Base-by-base conservation (phyloP, 2,329 filamentous ascomycete species). In the Pyrenophora tritici-repentis region DNA sequence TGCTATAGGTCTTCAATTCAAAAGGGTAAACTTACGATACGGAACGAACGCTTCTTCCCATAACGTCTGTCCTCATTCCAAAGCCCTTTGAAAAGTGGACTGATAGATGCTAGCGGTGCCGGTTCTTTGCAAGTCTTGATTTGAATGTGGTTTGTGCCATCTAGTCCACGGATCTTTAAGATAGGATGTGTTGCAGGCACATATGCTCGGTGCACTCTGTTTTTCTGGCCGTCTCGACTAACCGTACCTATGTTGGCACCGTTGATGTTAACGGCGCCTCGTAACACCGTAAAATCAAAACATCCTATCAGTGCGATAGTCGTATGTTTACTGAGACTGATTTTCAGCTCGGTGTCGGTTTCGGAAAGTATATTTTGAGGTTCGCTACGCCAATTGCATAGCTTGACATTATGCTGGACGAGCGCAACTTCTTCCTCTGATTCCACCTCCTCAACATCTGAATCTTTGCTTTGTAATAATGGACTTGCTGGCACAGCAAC, bases 181-280 rank as follows among this genome's bases (percentile, higher is more conserved):
- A 93, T 72, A 1, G 89, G 85, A 65, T 90, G 84, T 32, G 86
- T 89, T 35, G 82, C 81, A 1, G 88, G 83, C 13, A 88, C 86
- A 68, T 83, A 84, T 13, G 90, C 78, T 77, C 82, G 85, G 58
- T 65, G 49, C n/a, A 37, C 37, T 31, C 40, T 43, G 6, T 50
- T 48, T 18, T 56, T 56, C 37, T 63, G 55, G 12, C 58, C 58
- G 31, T 54, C 45, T 33, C 45, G 58, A 39, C 58, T 58, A 0
- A 79, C 76, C 1, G 80, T 68, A 9, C 76, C 75, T 3, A 93
- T 68, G 6, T 79, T 82, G 6, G 88, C 85, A 13, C 89, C 88
- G 12, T 84, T 81, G 20, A 93, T 70, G 1, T 83, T 85, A 18
- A 88, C 75, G 36, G 85, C 78, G 2, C 90, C 90, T 44, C 78